Base-by-base conservation (phyloP, 768 basidiomycete genomes). In the Clitopilus passeckerianus region DNA sequence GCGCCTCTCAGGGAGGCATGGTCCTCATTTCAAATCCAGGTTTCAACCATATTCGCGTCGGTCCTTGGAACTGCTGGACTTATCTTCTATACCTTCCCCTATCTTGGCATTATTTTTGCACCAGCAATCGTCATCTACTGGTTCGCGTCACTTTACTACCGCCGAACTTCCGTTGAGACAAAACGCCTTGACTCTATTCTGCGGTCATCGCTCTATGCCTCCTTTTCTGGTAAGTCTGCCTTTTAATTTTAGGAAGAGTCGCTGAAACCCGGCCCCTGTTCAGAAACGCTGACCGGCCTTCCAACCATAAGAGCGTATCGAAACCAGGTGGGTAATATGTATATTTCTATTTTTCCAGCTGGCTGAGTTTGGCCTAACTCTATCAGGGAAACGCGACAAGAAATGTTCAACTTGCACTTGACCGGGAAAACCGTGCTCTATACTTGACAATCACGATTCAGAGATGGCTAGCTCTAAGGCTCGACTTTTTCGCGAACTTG, bases 11-110 rank as follows among this genome's bases (percentile, higher is more conserved):
- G 52, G 23, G 27, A n/a, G 27, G 3, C 37, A n/a, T n/a, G 10
- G 10, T 41, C 3, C 14, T 20, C 27, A 35, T 27, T 10, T 33
- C 30, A 18, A 18, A 44, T 7, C 5, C 46, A 84, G 77, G 73
- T 83, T 58, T 59, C 80, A 20, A 65, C 65, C 18, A 76, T 76
- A 0, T 72, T 78, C 50, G 64, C 70, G 41, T 72, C 77, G 0
- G 79, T 87, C 35, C 58, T 85, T 23, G 86, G 85, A 16, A 83
- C 82, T 0, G 72, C 81, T 18, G 85, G 71, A 1, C 70, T 87
- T 7, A 85, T 88, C 0, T 86, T 87, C 68, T 87, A 88, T 66
- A 81, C 80, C 4, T 86, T 86, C 68, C 87, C 89, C 0, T 80
- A 78, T 23, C 82, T 90, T 7, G 88, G 87, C 23, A 83, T 86